phyloP scores from a whole-genome alignment of 2,329 filamentous ascomycete genomes.

The Cercospora sp. region DNA sequence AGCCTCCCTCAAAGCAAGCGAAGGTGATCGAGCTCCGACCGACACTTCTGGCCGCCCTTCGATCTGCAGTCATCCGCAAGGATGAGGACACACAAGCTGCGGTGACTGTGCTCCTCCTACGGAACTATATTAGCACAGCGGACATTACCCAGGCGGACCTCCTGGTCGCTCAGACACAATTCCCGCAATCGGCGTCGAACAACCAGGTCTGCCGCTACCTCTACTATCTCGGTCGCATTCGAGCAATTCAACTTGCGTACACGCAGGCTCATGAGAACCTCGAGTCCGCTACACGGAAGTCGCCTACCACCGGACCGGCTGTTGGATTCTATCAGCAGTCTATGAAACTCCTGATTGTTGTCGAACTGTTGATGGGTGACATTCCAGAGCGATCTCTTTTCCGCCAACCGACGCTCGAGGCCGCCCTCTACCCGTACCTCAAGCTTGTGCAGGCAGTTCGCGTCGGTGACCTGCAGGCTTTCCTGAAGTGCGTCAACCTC shows the following conservation, averaged over 20 bases:
- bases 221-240: constrained; percentile 95
- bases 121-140: constrained; percentile 93
- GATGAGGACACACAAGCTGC: constrained; percentile 96
- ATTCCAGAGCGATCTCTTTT: constrained; percentile 95
- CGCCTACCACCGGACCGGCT: constrained; percentile 83
- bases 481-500: constrained; percentile 79
- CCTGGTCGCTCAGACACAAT: constrained; percentile 91
- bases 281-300: constrained; percentile 90
- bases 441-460: constrained; percentile 91
- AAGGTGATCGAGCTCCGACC: constrained; percentile 84
- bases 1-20: constrained; percentile 85
- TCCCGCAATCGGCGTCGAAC: constrained; percentile 90
- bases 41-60: constrained; percentile 79
- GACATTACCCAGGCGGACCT: constrained; percentile 97
- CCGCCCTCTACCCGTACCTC: constrained; percentile 88
- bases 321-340: constrained; percentile 94
- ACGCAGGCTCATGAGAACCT: constrained; percentile 95
- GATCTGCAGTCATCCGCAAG: constrained; percentile 94
- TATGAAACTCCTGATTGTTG: constrained; percentile 92
- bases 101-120: constrained; percentile 89
- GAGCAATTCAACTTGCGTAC: constrained; percentile 93
- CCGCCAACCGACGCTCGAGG: constrained; percentile 83
- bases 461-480: constrained; percentile 92
- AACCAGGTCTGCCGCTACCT: constrained; percentile 97
- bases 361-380: constrained; percentile 96